phyloP scores from a whole-genome alignment of 148 eudicot species.

The Chenopodium album region DNA sequence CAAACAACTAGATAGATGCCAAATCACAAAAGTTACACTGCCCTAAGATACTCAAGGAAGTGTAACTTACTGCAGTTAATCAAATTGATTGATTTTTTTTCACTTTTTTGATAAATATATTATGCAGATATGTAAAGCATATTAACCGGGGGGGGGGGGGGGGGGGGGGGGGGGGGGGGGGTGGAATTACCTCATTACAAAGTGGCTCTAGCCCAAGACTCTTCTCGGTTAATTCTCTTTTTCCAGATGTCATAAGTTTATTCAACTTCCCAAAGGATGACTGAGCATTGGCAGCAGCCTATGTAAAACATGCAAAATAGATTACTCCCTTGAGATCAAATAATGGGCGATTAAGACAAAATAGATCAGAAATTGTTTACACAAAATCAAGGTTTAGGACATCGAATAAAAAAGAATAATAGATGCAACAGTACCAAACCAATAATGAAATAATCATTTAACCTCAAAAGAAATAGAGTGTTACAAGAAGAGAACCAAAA shows the following conservation, averaged over 20 bases:
- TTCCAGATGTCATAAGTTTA: slow-evolving; percentile 34
- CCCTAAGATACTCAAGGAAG: background rate
- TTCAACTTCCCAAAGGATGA: slow-evolving; percentile 42
- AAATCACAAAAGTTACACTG: background rate
- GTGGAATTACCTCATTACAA: slow-evolving; percentile 50
- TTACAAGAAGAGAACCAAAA: slow-evolving; percentile 1
- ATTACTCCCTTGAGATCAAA: too few relatives aligned
- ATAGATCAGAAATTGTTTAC: background rate
- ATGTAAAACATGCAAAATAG: slow-evolving; percentile 21
- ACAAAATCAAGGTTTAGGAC: background rate
- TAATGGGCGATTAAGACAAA: background rate
- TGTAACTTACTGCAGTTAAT: background rate
- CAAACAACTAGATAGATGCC: background rate
- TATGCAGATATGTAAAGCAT: background rate
- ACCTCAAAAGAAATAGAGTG: background rate
- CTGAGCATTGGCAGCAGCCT: slow-evolving; percentile 61
- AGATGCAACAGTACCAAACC: background rate
- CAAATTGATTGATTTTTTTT: background rate
- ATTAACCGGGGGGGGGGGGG: too few relatives aligned
- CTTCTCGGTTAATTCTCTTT: slow-evolving; percentile 49
- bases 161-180: background rate
- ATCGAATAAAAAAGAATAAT: background rate
- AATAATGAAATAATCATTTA: background rate
- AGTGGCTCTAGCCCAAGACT: slow-evolving; percentile 65
- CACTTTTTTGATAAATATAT: too few relatives aligned